A percentile compares a stretch with the other conserved stretches of the same genome.
These are phyloP conservation scores for Wolfiporia cocos DNA, from an alignment of 1,284 basidiomycete species.

Conservation along the genomic window DNA sequence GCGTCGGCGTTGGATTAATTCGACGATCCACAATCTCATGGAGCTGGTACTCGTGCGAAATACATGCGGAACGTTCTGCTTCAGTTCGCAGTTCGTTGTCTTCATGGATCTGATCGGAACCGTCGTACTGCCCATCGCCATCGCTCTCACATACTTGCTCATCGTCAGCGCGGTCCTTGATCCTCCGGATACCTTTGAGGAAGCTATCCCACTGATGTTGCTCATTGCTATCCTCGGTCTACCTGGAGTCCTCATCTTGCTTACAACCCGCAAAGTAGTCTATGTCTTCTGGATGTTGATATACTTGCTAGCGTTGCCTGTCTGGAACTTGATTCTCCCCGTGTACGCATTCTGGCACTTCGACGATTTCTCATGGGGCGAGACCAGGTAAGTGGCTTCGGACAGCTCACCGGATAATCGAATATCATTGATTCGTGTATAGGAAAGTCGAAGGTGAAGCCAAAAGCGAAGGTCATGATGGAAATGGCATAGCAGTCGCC, in stretches of 20 bases:
- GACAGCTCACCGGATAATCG: slow-evolving; percentile 1
- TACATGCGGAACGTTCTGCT: slow-evolving; percentile 93
- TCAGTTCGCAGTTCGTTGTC: slow-evolving; percentile 97
- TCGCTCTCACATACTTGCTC: slow-evolving; percentile 86
- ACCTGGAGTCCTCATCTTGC: slow-evolving; percentile 87
- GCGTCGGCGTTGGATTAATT: slow-evolving; percentile 99
- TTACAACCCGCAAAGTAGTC: slow-evolving; percentile 91
- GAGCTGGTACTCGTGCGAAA: slow-evolving; percentile 96
- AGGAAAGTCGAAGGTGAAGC: slow-evolving; percentile 93
- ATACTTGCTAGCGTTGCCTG: slow-evolving; percentile 86
- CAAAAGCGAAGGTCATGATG: slow-evolving; percentile 74
- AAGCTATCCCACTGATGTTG: slow-evolving; percentile 92
- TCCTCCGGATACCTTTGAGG: slow-evolving; percentile 82
- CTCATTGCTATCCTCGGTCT: slow-evolving; percentile 90
- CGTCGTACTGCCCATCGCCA: slow-evolving; percentile 92
- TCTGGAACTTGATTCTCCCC: slow-evolving; percentile 95
- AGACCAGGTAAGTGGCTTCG: slow-evolving; percentile 68
- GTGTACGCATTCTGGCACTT: slow-evolving; percentile 99
- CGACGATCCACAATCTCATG: slow-evolving; percentile 99
- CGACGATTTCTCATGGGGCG: slow-evolving; percentile 99
- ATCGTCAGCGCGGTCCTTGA: slow-evolving; percentile 77
- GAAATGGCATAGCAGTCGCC: slow-evolving; percentile 50
- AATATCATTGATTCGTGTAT: slow-evolving; percentile 12
- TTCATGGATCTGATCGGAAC: slow-evolving; percentile 99
- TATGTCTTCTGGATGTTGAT: slow-evolving; percentile 98